Percentiles rank a stretch among this genome's conserved stretches.
Evolutionary conservation across 1,284 basidiomycete genomes (phyloP).

Genomic region (Moesziomyces antarcticus): DNA sequence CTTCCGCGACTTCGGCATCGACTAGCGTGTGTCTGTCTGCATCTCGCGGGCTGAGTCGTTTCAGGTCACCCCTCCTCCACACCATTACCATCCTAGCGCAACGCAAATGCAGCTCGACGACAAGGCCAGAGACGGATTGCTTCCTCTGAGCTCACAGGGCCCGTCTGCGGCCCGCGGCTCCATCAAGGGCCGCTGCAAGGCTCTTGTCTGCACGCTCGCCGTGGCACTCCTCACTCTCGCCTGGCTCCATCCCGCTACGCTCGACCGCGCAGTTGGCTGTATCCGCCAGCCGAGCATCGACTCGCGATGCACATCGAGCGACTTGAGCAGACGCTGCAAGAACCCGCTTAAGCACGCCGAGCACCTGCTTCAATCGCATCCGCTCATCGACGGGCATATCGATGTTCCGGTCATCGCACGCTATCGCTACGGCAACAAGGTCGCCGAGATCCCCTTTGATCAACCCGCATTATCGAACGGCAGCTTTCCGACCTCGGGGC

Average conservation of each 20-base stretch:
- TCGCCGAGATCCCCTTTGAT: conserved; percentile 41
- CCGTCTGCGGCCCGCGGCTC: not conserved
- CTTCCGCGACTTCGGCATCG: too few relatives aligned
- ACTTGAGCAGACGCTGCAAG: conserved; percentile 8
- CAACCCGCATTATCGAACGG: conserved; percentile 26
- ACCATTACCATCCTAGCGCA: not conserved
- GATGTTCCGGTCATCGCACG: conserved; percentile 46
- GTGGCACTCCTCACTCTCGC: not conserved
- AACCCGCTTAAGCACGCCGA: conserved; percentile 24
- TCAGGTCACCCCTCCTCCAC: not conserved
- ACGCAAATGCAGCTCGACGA: not conserved
- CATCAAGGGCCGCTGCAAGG: not conserved
- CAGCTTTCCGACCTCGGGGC: conserved; percentile 18
- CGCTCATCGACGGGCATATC: conserved; percentile 51
- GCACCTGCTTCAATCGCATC: conserved; percentile 20
- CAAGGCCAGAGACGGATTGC: not conserved
- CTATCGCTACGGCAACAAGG: conserved; percentile 36
- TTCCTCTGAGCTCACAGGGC: not conserved
- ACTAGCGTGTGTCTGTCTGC: too few relatives aligned
- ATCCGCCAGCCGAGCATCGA: conserved; percentile 6
- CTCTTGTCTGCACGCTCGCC: not conserved
- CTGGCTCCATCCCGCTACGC: conserved; percentile 2
- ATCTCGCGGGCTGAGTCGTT: too few relatives aligned
- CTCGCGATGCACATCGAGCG: conserved; percentile 2
- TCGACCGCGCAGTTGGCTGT: not conserved